Evolutionary conservation across 352 stramenopile species (phyloP), one percentile per base, ranked within the genome.

Genomic region (Globisporangium recalcitrans): DNA sequence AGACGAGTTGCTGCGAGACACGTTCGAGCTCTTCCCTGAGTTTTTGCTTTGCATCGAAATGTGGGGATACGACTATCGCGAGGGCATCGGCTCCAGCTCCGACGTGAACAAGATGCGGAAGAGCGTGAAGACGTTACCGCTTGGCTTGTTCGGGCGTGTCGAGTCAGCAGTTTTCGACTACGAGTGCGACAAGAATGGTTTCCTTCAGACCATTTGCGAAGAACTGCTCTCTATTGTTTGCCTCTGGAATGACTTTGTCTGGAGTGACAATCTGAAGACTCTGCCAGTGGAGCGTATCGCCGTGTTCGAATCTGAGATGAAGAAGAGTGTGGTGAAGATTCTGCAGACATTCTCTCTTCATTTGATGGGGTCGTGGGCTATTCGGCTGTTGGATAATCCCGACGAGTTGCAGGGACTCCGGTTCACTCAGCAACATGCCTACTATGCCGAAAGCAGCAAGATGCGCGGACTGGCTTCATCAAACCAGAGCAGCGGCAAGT

Each of bases 181-280:
- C 47, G 77, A 85, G n/a, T 62, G 76, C 7, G 82, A 91, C 51
- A 63, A 38, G 19, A 90, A 90, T 47, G 70, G 75, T 1, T 52
- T 77, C 22, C 68, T 91, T 22, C 78, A 80, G 58, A 71, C 66
- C n/a, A 78, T 90, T n/a, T 90, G 80, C 47, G 82, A 91, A 54
- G 80, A 91, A 53, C 62, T 91, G 22, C 58, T 90, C 4, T 85
- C 78, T 19, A 83, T 91, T 29, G 77, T 91, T 26, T 90, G 77
- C 47, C 49, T 88, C 21, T 91, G 82, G 82, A 90, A 90, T 51
- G 80, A 91, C 63, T 88, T 91, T 58, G 83, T 88, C 40, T 90
- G 80, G 80, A 75, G 74, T 1, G 77, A 90, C 32, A 76, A 79
- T 53, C 61, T 90, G 3, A 66, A 83, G 42, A 62, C 55, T 9